Base-by-base conservation (phyloP, 306 rosid genomes). In the Pterocarpus santalinus region DNA sequence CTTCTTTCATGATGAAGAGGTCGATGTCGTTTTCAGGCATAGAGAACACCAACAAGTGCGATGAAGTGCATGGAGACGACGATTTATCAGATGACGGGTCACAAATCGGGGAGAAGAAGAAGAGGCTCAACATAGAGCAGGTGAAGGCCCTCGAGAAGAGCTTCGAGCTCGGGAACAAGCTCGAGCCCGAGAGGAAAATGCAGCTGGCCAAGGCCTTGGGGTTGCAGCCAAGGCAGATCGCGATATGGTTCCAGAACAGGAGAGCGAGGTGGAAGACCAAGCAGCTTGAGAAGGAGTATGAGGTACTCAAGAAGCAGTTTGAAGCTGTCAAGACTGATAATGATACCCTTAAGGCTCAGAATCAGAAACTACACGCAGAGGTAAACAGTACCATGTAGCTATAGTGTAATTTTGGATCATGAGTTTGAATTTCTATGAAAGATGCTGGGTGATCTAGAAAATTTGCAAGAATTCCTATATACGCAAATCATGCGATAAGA, bases 201-300 rank as follows among this genome's bases (percentile, higher is more conserved):
- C 97, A 95, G 71, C 88, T 95, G 2, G 95, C 99, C 0, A 95
- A 90, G 83, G 94, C 94, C 3, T 52, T 95, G 64, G 94, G 95
- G 14, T 75, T 95, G 39, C 99, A 93, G 76, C 99, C 97, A 0
- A 87, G 99, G 44, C 99, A 95, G 78, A 73, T 95, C 30, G 97
- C 99, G 28, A 95, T 95, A 10, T 95, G 99, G 99, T 95, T 95
- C 39, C 99, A 95, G 88, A 95, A 95, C 44, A 85, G 99, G 35
- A 89, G 99, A 36, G 99, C 99, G 5, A 88, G 99, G 75, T 95
- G 97, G 99, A 95, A 95, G 81, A 92, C 99, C 7, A 95, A 95
- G 85, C 94, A 92, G 5, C 85, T 95, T 70, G 97, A 95, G 76
- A 95, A 86, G 76, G 97, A 95, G 36, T 95, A 90, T 16, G 92